Evolutionary conservation across 768 basidiomycete species (phyloP), one percentile per base, ranked within the genome.

Genomic region (Neoboletus magnificus): DNA sequence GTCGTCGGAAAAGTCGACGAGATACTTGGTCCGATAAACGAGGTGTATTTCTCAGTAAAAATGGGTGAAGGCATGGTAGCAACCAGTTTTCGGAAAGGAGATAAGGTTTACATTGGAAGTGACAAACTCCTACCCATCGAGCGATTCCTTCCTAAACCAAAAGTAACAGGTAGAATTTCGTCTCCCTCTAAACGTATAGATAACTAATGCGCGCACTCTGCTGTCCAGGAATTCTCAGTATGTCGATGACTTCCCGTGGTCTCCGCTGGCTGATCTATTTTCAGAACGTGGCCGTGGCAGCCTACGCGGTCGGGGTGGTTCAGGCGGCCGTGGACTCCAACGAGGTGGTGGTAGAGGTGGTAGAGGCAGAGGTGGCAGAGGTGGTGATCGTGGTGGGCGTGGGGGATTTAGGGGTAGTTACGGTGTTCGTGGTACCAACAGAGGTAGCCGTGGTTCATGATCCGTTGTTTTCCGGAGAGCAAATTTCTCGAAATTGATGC

Each of bases 21-120:
- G 74, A 98, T 99, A 62, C 82, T 99, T n/a, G 97, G 97, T 3
- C 96, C 97, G 16, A 95, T 99, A 71, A 99, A 97, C 70, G 93
- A 98, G 70, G 94, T 98, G 55, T 98, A 85, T 74, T 98, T 99
- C 69, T 95, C 94, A 3, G 82, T 99, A 61, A 99, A 98, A 78
- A 97, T 98, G 89, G 84, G 87, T 20, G 87, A 91, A 55, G 97
- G 97, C 32, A 93, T 98, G 87, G 84, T 95, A 46, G 95, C 97
- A 9, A 87, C 77, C 62, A 93, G 91, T 71, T 99, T 99, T 76
- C 91, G 96, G 76, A 91, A 89, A 67, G 97, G 97, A 43, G 97
- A 99, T 77, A 98, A 96, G 70, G 91, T 99, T 42, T 99, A 91
- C 72, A 98, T 99, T 67, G 91, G 85, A 39, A 87, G 88, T n/a